These are phyloP conservation scores for Filobasidium wieringae DNA, from an alignment of 768 basidiomycete species.

Conservation along the genomic window DNA sequence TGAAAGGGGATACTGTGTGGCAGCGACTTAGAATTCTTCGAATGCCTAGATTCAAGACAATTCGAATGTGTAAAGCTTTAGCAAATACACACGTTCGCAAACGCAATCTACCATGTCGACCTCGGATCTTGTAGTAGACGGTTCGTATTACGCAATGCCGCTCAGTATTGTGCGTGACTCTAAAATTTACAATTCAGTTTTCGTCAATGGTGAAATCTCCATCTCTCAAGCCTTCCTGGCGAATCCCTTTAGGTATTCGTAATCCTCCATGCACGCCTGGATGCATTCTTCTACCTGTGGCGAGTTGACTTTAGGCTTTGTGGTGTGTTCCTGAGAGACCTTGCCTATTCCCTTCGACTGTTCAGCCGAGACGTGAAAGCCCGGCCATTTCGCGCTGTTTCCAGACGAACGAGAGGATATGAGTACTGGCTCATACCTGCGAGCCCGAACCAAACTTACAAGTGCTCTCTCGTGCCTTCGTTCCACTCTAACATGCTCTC, in stretches of 20 bases:
- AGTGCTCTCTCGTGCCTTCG: conserved; percentile 22
- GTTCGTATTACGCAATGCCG: too few relatives aligned
- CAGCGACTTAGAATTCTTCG: too few relatives aligned
- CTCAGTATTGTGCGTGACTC: too few relatives aligned
- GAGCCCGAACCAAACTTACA: conserved; percentile 11
- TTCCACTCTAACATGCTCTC: conserved; percentile 26
- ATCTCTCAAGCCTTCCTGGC: not conserved
- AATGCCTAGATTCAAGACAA: too few relatives aligned
- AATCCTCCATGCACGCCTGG: conserved; percentile 18
- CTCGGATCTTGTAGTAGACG: too few relatives aligned
- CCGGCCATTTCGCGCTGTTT: conserved; percentile 21
- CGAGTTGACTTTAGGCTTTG: conserved; percentile 10
- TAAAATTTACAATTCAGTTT: too few relatives aligned
- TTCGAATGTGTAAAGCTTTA: too few relatives aligned
- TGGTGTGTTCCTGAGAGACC: conserved; percentile 12
- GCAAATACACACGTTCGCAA: too few relatives aligned
- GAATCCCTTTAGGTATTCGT: conserved; percentile 18
- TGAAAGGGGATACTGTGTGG: too few relatives aligned
- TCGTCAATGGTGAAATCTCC: too few relatives aligned
- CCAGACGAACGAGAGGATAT: not conserved
- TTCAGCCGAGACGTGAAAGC: conserved; percentile 18
- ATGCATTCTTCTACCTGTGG: conserved; percentile 19
- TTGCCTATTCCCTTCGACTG: conserved; percentile 17
- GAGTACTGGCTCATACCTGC: not conserved
- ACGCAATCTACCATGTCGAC: too few relatives aligned